Evolutionary conservation across 257 asterid species (phyloP), one percentile per base, ranked within the genome.

Genomic region (Voacanga thouarsii): DNA sequence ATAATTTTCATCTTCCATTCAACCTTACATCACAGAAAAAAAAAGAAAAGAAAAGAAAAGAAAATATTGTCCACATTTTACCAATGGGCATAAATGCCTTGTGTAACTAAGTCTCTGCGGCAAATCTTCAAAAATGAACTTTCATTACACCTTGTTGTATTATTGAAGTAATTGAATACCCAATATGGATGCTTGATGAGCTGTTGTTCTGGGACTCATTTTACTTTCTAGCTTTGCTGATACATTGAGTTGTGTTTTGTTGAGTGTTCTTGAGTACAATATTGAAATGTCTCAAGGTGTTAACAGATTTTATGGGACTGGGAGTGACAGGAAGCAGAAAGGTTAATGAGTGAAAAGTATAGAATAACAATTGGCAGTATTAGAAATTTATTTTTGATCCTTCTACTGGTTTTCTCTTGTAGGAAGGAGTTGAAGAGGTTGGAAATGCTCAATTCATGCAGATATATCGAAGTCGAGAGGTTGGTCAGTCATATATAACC

Each of bases 391-490:
- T 26, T 45, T 37, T 12, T 44, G 10, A 45, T 68, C 65, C 71
- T 59, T 68, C 78, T 81, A 77, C 75, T 69, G 74, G 50, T 55
- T 77, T 80, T 49, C 82, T 79, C 55, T 77, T 82, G 83, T 88
- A 92, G 98, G 90, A 83, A 79, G 89, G 79, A 44, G 60, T 50
- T 78, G 90, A 80, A 72, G 75, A 55, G 59, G 87, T 77, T 39
- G 93, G 85, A 78, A 75, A 85, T 61, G 88, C 92, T 66, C 85
- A 87, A 28, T 93, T 86, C 80, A 80, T 84, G 94, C 97, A 93
- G 90, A 89, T 95, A 80, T 95, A 93, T 75, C 79, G 97, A 80
- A 93, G 99, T 78, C 88, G 98, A 28, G 99, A 95, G 81, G 98
- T 93, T 76, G 99, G 99, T 44, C 97, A 95, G 84, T 93, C 97